phyloP scores from a whole-genome alignment of 2,329 filamentous ascomycete species.

The Rachicladosporium sp. region DNA sequence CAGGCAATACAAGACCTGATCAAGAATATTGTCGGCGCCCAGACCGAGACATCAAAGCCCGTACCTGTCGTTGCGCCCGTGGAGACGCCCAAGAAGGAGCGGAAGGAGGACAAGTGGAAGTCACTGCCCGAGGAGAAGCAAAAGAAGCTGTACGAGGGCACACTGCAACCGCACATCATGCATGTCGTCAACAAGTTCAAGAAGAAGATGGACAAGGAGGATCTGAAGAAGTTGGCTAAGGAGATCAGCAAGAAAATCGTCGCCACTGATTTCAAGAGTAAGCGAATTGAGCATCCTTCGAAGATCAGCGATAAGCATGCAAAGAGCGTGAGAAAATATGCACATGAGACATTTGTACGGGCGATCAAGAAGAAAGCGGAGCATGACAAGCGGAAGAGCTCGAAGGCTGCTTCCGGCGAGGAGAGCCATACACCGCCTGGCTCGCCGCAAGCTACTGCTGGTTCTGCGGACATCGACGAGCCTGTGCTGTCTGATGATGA shows the following conservation, averaged over 20 bases:
- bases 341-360: slow-evolving; percentile 76
- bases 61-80: slow-evolving; percentile 50
- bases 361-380: slow-evolving; percentile 64
- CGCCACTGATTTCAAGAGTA: slow-evolving; percentile 80
- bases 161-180: slow-evolving; percentile 73
- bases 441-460: slow-evolving; percentile 14
- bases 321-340: slow-evolving; percentile 70
- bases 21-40: slow-evolving; percentile 52
- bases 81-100: slow-evolving; percentile 40
- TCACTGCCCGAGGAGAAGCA: slow-evolving; percentile 66
- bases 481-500: slow-evolving; percentile 16
- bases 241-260: slow-evolving; percentile 72
- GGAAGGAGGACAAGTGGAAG: slow-evolving; percentile 59
- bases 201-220: slow-evolving; percentile 73
- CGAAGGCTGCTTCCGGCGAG: slow-evolving; percentile 27
- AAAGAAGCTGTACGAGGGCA: slow-evolving; percentile 90
- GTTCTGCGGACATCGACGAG: slow-evolving; percentile 14
- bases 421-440: slow-evolving; percentile 16
- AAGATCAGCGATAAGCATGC: slow-evolving; percentile 65
- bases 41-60: slow-evolving; percentile 50
- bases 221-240: slow-evolving; percentile 52
- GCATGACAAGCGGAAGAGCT: slow-evolving; percentile 53
- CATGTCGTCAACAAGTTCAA: slow-evolving; percentile 78
- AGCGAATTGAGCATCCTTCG: slow-evolving; percentile 71
- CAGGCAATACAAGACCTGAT: slow-evolving; percentile 62